These are phyloP conservation scores for Plasmodium falciparum DNA, from an alignment of 169 alveolate genomes.

Conservation along the genomic window DNA sequence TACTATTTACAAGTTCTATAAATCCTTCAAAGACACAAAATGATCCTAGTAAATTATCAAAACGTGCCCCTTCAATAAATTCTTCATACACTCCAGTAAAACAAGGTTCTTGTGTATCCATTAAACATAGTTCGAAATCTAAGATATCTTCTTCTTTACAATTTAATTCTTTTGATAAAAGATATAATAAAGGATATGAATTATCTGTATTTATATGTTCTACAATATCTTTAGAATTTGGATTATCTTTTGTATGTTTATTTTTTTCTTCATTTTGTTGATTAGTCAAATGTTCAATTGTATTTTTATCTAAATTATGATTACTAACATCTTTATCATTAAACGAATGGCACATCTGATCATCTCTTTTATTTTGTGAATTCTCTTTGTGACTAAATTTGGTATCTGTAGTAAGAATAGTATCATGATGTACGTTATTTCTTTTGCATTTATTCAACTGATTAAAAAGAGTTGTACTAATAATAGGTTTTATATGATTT, in stretches of 20 bases:
- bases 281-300: background rate
- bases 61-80: slow-evolving; percentile 94
- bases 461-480: slow-evolving; percentile 72
- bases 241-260: slow-evolving; percentile 4
- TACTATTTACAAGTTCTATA: slow-evolving; percentile 70
- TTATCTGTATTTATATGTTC: slow-evolving; percentile 13
- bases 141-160: slow-evolving; percentile 81
- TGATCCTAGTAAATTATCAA: slow-evolving; percentile 92
- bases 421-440: no score
- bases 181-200: slow-evolving; percentile 45
- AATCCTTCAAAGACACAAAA: slow-evolving; percentile 79
- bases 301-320: background rate
- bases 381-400: background rate
- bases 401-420: no score
- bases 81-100: slow-evolving; percentile 96
- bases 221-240: slow-evolving; percentile 2
- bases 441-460: background rate
- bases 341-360: background rate
- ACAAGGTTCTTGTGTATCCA: slow-evolving; percentile 92
- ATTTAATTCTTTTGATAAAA: slow-evolving; percentile 78
- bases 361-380: background rate
- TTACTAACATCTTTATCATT: background rate
- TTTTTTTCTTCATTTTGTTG: background rate
- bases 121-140: slow-evolving; percentile 92
- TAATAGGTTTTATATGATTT: slow-evolving; percentile 91